Evolutionary conservation across 208 protist species (phyloP), one percentile per base, ranked within the genome.

Genomic region (Crithidia thermophila): DNA sequence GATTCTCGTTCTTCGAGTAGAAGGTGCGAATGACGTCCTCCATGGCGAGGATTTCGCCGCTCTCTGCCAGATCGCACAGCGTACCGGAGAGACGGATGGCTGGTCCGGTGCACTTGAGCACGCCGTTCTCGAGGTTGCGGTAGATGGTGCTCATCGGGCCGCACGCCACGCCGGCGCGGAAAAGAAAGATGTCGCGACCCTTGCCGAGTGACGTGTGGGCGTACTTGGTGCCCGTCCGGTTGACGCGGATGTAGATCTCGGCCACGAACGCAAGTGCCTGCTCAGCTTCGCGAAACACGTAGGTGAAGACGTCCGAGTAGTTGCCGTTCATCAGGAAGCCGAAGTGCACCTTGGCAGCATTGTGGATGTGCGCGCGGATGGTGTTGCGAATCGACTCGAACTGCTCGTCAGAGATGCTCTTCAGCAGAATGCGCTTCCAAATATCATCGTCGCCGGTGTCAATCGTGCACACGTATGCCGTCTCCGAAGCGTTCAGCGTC

Each of bases 241-340:
- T 91, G 25, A 93, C 78, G 23, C 68, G 59, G 46, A 87, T 85
- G 62, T 95, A 95, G 0, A 92, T 79, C 18, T 92, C 75, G 4
- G 87, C 76, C 4, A 87, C 72, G 60, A 96, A 96, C 6, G 76
- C 75, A 7, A 96, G 77, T 27, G 71, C 91, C 67, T 93, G 74
- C 61, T 92, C 85, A 34, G 89, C 80, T 47, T 83, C 82, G 30
- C 82, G 86, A 66, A 94, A 96, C 8, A 87, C 86, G 77, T 93
- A 96, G 16, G 80, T 90, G 59, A 94, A 90, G 11, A 96, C 71
- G 50, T 93, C 86, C 2, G 59, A 67, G 46, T 82, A 66, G 74
- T 96, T 93, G 62, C 88, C 87, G 67, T 88, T 93, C 76, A 96
- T 87, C 39, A 90, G 60, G 57, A 96, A 84, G 25, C 88, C 91